Percentiles rank a stretch among this genome's conserved stretches.
Conservation (phyloP, 345 rosid species). For the Ailanthus altissimus region DNA sequence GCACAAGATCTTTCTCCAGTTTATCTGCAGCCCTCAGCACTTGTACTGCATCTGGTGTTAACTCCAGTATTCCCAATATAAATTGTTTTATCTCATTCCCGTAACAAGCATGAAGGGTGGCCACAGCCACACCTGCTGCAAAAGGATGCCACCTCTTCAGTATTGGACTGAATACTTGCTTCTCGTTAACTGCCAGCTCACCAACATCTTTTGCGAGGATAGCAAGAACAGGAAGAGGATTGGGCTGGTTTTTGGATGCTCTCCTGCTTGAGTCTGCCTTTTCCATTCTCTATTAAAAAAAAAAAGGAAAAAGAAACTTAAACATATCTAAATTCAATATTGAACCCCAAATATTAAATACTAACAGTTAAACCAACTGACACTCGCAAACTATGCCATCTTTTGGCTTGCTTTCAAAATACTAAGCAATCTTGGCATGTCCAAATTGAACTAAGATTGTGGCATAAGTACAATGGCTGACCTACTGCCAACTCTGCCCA, state of each 20-base stretch:
- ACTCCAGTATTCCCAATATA: conserved; percentile 66
- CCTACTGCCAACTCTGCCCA: background rate
- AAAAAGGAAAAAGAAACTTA: too few relatives aligned
- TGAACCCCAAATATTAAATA: background rate
- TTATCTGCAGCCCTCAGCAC: conserved; percentile 93
- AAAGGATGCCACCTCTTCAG: conserved; percentile 98
- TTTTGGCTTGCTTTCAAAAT: background rate
- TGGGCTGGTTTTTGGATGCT: conserved; percentile 75
- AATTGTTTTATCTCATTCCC: conserved; percentile 95
- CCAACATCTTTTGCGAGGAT: conserved; percentile 97
- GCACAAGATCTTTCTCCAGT: conserved; percentile 95
- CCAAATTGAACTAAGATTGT: conserved; percentile 5
- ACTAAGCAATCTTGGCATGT: background rate
- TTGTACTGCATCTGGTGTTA: conserved; percentile 92
- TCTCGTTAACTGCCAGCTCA: conserved; percentile 82
- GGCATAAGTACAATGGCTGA: background rate
- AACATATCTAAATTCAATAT: conserved; percentile 18
- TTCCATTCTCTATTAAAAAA: conserved; percentile 82
- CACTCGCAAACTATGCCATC: background rate
- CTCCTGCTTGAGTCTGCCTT: conserved; percentile 96
- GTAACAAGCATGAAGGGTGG: conserved; percentile 93
- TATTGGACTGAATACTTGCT: conserved; percentile 80
- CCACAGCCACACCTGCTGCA: conserved; percentile 97
- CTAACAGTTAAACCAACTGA: background rate
- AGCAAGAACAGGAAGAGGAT: conserved; percentile 86